Evolutionary conservation across 805 yeast species (phyloP).

Genomic region (Candida ovalis): DNA sequence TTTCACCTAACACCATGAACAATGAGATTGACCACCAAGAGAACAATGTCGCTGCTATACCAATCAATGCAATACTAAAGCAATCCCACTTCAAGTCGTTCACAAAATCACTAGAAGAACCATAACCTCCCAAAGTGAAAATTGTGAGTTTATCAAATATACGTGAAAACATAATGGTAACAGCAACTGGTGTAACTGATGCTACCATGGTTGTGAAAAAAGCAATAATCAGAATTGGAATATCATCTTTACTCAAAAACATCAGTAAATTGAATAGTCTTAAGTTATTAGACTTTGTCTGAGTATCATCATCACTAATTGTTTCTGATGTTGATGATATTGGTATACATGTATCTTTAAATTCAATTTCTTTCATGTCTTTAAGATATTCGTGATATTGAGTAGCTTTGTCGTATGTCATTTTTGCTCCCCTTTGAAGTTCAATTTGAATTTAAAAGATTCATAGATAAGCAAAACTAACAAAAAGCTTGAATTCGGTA

Average conservation of each 20-base stretch:
- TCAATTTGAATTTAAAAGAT: too few relatives aligned
- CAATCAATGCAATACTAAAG: constrained; percentile 40
- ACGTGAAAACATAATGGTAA: constrained; percentile 63
- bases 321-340: not conserved
- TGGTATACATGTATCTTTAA: not conserved
- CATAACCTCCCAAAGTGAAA: constrained; percentile 31
- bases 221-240: constrained; percentile 17
- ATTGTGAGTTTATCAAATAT: constrained; percentile 47
- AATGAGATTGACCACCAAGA: constrained; percentile 52
- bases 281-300: not conserved
- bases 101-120: constrained; percentile 29
- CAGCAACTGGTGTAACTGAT: constrained; percentile 57
- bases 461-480: too few relatives aligned
- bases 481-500: too few relatives aligned
- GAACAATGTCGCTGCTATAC: constrained; percentile 40
- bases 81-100: constrained; percentile 33
- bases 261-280: constrained; percentile 12
- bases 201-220: constrained; percentile 36
- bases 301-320: too few relatives aligned
- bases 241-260: constrained; percentile 27
- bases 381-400: not conserved
- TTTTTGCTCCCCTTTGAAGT: not conserved
- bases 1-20: constrained; percentile 74
- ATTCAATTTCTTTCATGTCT: not conserved
- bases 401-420: not conserved